Evolutionary conservation across 495 filamentous ascomycete genomes (phyloP), one percentile per base, ranked within the genome.

Genomic region (Talaromyces adpressus): DNA sequence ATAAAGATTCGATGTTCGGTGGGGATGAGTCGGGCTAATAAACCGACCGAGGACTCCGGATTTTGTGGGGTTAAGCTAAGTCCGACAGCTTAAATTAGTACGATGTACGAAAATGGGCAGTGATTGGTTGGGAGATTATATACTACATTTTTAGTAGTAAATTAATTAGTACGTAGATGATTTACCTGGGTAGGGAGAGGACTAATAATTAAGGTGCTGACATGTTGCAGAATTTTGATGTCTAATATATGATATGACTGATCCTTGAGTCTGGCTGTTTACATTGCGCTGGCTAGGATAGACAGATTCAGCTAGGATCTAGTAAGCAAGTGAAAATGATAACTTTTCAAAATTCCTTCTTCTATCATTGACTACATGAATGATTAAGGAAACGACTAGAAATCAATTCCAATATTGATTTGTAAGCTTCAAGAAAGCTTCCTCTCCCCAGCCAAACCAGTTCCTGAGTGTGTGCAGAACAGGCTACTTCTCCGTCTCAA

Each of bases 401-500:
- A 20, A 18, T 20, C 36, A 41, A 41, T 16, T 41, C 32, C 9
- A 16, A 16, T 5, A 41, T 14, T 41, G 36, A 41, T 41, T 14
- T 14, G 4, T 41, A 16, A 6, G 1, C 22, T 20, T 18, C 6
- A 20, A 18, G 45, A 6, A 49, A 18, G n/a, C 18, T 20, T 49
- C n/a, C 45, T 49, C 45, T 49, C 45, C n/a, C 6, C 14, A 4
- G 1, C 45, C 45, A 18, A 20, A 49, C 45, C 1, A n/a, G 6
- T 20, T 2, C n/a, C n/a, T n/a, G n/a, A n/a, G n/a, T n/a, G n/a
- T n/a, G n/a, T n/a, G n/a, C n/a, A n/a, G n/a, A n/a, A n/a, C n/a
- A n/a, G n/a, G n/a, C n/a, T n/a, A n/a, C n/a, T 52, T 51, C 45
- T 62, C 60, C 9, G 29, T 75, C 65, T 75, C 64, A 59, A 27